Conservation (phyloP, 208 protist genomes). For the Angomonas deanei region DNA sequence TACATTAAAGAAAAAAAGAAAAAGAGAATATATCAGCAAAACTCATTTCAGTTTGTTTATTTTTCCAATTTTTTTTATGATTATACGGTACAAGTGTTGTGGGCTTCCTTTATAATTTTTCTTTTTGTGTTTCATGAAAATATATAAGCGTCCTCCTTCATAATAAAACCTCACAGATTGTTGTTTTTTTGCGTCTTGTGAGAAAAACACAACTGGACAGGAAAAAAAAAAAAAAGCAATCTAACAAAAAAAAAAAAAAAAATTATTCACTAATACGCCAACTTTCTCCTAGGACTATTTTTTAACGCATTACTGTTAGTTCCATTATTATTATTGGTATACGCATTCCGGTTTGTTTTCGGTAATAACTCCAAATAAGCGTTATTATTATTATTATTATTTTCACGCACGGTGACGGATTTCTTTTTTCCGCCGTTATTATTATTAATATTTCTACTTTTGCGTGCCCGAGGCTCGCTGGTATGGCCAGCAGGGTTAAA, state of each 20-base stretch:
- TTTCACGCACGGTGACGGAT: background rate
- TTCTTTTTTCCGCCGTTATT: background rate
- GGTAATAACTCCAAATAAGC: background rate
- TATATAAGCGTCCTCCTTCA: slow-evolving; percentile 13
- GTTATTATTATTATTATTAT: slow-evolving; percentile 10
- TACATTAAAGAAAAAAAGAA: slow-evolving; percentile 5
- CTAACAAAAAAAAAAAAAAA: slow-evolving; percentile 9
- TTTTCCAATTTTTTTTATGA: no score
- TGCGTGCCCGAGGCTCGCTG: background rate
- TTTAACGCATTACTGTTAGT: slow-evolving; percentile 3
- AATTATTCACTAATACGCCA: background rate
- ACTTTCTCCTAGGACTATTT: background rate
- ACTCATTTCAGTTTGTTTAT: no score
- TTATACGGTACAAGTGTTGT: no score
- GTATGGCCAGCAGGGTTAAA: background rate
- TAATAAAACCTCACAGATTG: no score
- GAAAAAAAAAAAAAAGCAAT: slow-evolving; percentile 9
- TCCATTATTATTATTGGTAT: slow-evolving; percentile 8
- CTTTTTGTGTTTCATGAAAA: slow-evolving; percentile 4
- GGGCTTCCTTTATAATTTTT: slow-evolving; percentile 3
- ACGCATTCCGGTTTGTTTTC: background rate
- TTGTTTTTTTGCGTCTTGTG: no score
- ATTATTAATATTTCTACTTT: slow-evolving; percentile 1
- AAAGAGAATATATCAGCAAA: slow-evolving; percentile 5
- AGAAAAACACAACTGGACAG: no score